Base-by-base conservation (phyloP, 371 early-diverging fungal genomes). In the Apophysomyces trapeziformis region DNA sequence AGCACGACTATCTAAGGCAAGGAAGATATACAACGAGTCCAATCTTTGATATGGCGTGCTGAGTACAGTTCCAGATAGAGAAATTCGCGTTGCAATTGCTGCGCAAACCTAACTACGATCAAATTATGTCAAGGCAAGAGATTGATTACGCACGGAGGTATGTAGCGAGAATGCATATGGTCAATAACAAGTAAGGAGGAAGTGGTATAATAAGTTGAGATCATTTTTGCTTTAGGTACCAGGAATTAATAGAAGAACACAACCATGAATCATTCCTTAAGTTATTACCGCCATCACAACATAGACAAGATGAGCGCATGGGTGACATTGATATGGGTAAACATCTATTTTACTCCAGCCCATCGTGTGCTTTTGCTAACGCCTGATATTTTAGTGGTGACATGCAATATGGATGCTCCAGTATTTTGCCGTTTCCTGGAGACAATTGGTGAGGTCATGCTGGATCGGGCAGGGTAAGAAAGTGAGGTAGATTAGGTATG, bases 401-500 rank as follows among this genome's bases (percentile, higher is more conserved):
- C 71, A 54, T 90, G 93, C 0, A 88, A 90, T 57, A 60, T 90
- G 54, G 88, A 92, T 39, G 81, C 86, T 35, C 90, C 93, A 2
- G 93, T 94, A 0, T 91, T 94, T 70, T 88, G 88, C 58, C 72
- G 87, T 7, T 82, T 89, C 7, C 57, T 85, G 18, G 71, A 83
- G 46, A 80, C 81, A 5, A 75, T 89, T 36, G 92, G 92, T 7
- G 83, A 83, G 35, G 82, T 86, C 59, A 85, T 86, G 65, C 69
- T 89, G 54, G 85, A 79, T 16, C 44, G 59, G 11, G 65, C 45
- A 37, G 64, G 43, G 65, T 64, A 66, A 61, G 26, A 13, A 1
- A 26, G 1, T 6, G 2, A 26, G 32, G 3, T 26, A 1, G 32
- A 1, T 26, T 26, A 26, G 3, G 32, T 1, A 26, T 2, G 32